These are phyloP conservation scores for Alternaria atra DNA, from an alignment of 2,329 filamentous ascomycete genomes.

Conservation along the genomic window DNA sequence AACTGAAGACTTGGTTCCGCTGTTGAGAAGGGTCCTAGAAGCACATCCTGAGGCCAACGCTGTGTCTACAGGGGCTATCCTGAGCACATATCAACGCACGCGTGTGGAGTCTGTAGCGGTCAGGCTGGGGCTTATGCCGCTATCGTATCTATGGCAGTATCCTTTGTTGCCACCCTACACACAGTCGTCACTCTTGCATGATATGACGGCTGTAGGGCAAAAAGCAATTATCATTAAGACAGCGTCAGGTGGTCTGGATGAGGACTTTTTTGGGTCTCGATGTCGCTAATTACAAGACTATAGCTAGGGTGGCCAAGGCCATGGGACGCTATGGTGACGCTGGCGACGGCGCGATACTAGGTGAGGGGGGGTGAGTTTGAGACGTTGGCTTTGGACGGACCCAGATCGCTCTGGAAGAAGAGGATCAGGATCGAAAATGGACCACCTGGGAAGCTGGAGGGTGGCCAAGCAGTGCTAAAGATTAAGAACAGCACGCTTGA, in stretches of 20 bases:
- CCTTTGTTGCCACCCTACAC: slow-evolving; percentile 70
- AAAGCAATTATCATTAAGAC: slow-evolving; percentile 96
- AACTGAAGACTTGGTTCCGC: slow-evolving; percentile 83
- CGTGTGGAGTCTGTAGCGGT: slow-evolving; percentile 90
- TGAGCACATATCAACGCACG: slow-evolving; percentile 95
- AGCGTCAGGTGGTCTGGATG: slow-evolving; percentile 86
- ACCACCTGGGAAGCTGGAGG: slow-evolving; percentile 69
- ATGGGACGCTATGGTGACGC: slow-evolving; percentile 73
- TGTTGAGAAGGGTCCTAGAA: slow-evolving; percentile 72
- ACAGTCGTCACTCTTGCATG: slow-evolving; percentile 69
- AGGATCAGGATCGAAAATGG: slow-evolving; percentile 70
- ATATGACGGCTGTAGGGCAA: slow-evolving; percentile 80
- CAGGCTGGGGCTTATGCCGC: slow-evolving; percentile 81
- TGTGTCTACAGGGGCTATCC: slow-evolving; percentile 87
- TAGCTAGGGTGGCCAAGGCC: slow-evolving; percentile 61
- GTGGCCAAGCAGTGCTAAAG: slow-evolving; percentile 78
- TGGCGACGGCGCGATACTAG: slow-evolving; percentile 76
- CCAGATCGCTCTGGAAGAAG: slow-evolving; percentile 74
- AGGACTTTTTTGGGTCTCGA: slow-evolving; percentile 81
- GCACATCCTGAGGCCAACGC: slow-evolving; percentile 84
- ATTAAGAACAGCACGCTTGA: slow-evolving; percentile 67
- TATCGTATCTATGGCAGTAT: slow-evolving; percentile 94
- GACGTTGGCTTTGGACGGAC: slow-evolving; percentile 87
- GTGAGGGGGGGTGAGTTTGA: slow-evolving; percentile 97
- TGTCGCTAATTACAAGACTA: slow-evolving; percentile 67